These are phyloP conservation scores for Cydonia oblonga DNA, from an alignment of 331 rosid genomes.

Conservation along the genomic window DNA sequence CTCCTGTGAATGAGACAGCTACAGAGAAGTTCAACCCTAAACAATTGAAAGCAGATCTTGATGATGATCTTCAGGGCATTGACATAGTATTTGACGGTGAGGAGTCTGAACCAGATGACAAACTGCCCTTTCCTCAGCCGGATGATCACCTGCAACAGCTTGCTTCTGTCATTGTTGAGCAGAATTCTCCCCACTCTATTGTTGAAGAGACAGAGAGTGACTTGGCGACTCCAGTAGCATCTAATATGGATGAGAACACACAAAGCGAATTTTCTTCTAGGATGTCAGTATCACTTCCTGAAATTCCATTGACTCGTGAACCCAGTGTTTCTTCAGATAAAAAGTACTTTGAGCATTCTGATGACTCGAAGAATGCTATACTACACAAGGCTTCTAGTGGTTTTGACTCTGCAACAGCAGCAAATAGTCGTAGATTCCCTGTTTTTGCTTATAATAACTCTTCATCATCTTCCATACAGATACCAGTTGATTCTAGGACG, in stretches of 20 bases:
- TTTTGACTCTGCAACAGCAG: conserved; percentile 42
- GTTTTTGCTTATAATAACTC: conserved; percentile 38
- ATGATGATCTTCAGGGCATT: conserved; percentile 94
- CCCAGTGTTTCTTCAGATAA: conserved; percentile 79
- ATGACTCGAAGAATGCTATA: conserved; percentile 47
- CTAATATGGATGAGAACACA: conserved; percentile 68
- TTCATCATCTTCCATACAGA: conserved; percentile 43
- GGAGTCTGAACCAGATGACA: conserved; percentile 86
- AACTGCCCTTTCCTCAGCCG: conserved; percentile 81
- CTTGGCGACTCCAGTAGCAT: conserved; percentile 48
- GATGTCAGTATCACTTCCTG: conserved; percentile 78
- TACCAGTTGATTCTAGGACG: conserved; percentile 49
- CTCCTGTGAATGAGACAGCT: conserved; percentile 39
- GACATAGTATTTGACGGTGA: conserved; percentile 94
- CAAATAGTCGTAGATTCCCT: conserved; percentile 45
- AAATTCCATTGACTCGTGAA: conserved; percentile 65
- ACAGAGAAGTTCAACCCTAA: conserved; percentile 63
- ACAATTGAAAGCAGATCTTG: conserved; percentile 70
- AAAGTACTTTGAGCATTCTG: conserved; percentile 68
- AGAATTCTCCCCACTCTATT: conserved; percentile 87
- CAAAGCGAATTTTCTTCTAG: conserved; percentile 84
- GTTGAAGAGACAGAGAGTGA: conserved; percentile 95
- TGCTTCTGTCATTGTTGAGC: conserved; percentile 57
- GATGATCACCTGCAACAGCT: conserved; percentile 80
- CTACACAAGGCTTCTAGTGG: conserved; percentile 41